A percentile compares a stretch with the other conserved stretches of the same genome.
phyloP scores from a whole-genome alignment of 805 yeast genomes.

The Blastobotrys attinorum region DNA sequence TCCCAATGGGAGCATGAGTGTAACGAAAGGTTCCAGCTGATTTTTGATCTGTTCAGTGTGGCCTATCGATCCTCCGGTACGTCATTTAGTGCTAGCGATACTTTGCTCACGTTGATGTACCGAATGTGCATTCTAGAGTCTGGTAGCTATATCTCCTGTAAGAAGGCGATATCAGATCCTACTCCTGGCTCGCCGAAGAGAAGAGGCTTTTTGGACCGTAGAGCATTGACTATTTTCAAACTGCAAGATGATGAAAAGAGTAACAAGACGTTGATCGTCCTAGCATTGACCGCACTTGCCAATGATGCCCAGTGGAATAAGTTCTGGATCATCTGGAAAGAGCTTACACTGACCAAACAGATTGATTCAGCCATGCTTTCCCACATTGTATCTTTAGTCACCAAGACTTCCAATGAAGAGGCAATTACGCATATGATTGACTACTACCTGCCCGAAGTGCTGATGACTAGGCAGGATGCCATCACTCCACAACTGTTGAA shows the following conservation, averaged over 20 bases:
- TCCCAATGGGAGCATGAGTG: conserved; percentile 19
- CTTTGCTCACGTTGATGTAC: conserved; percentile 20
- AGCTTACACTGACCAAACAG: conserved; percentile 11
- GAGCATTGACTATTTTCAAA: conserved; percentile 10
- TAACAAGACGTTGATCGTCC: conserved; percentile 12
- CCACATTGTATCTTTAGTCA: conserved; percentile 22
- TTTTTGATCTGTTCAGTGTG: conserved; percentile 18
- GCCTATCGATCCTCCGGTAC: conserved; percentile 20
- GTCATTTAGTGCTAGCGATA: conserved; percentile 16
- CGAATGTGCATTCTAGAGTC: conserved; percentile 20
- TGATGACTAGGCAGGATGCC: conserved; percentile 1
- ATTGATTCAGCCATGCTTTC: conserved; percentile 18
- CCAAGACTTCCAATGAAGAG: conserved; percentile 22
- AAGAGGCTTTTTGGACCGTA: conserved; percentile 17
- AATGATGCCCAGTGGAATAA: conserved; percentile 21
- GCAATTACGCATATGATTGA: conserved; percentile 20
- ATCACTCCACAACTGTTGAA: conserved; percentile 10
- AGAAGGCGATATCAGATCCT: conserved; percentile 18
- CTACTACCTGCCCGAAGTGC: conserved; percentile 17
- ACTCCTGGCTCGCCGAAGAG: conserved; percentile 10
- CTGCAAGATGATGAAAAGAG: conserved; percentile 3
- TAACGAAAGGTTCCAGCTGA: conserved; percentile 17
- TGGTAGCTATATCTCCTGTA: conserved; percentile 13
- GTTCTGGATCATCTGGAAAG: conserved; percentile 27
- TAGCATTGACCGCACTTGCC: conserved; percentile 24